phyloP scores from a whole-genome alignment of 768 basidiomycete genomes.

The Tricholoma hemisulphureum region DNA sequence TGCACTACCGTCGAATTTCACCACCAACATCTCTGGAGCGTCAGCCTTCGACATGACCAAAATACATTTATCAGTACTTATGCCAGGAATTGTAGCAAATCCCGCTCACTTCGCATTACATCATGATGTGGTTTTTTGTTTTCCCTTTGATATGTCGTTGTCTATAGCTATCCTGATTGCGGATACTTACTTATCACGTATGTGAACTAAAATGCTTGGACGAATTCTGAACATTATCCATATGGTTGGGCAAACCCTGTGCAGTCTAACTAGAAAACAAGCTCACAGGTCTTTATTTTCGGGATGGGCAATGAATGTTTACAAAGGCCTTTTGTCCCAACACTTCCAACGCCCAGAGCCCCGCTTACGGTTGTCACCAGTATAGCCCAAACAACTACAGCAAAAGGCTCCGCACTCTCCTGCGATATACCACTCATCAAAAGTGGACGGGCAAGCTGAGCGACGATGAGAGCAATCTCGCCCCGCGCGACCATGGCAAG shows the following conservation, averaged over 20 bases:
- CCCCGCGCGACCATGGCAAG: conserved; percentile 66
- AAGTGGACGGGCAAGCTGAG: conserved; percentile 40
- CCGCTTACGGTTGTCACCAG: conserved; percentile 54
- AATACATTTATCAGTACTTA: not conserved
- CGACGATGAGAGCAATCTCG: conserved; percentile 65
- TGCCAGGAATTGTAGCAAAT: not conserved
- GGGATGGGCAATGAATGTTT: not conserved
- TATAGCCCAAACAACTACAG: conserved; percentile 59
- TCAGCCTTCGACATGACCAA: not conserved
- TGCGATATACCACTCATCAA: conserved; percentile 18
- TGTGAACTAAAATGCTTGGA: no score
- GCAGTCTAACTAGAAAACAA: not conserved
- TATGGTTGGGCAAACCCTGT: no score
- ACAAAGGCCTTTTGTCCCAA: conserved; percentile 5
- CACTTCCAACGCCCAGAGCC: conserved; percentile 32
- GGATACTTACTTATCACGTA: no score
- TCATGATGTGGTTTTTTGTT: not conserved
- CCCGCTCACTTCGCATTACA: not conserved
- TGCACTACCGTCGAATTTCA: conserved; percentile 69
- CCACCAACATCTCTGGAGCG: not conserved
- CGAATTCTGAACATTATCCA: no score
- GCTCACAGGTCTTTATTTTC: not conserved
- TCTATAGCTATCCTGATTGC: no score
- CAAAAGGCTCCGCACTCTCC: conserved; percentile 40
- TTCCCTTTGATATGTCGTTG: no score